These are phyloP conservation scores for Pseudogymnoascus sp. DNA, from an alignment of 2,329 filamentous ascomycete genomes.

Conservation along the genomic window DNA sequence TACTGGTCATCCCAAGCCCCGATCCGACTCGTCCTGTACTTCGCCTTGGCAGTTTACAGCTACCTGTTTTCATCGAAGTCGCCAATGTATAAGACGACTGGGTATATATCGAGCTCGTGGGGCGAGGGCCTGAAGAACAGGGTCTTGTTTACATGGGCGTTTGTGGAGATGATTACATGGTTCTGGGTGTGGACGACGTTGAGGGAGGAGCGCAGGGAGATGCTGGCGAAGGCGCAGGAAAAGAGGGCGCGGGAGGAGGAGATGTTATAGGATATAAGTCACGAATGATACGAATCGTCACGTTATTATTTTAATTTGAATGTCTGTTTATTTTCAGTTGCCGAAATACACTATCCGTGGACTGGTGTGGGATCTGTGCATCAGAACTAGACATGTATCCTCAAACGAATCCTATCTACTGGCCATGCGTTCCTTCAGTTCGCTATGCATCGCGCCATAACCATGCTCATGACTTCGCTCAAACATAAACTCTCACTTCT, in stretches of 20 bases:
- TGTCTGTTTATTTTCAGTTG: neutral
- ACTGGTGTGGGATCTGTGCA: neutral
- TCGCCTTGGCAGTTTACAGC: slow-evolving; percentile 54
- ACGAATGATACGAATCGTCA: neutral
- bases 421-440: neutral
- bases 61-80: slow-evolving; percentile 51
- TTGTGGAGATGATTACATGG: slow-evolving; percentile 77
- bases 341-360: neutral
- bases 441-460: slow-evolving; percentile 10
- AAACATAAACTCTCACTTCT: slow-evolving; percentile 10
- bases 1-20: slow-evolving; percentile 62
- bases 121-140: slow-evolving; percentile 72
- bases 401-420: neutral
- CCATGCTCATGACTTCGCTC: slow-evolving; percentile 1
- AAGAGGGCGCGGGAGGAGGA: slow-evolving; percentile 32
- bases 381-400: neutral
- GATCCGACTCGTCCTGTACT: slow-evolving; percentile 57
- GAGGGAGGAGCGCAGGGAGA: slow-evolving; percentile 50
- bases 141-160: slow-evolving; percentile 75
- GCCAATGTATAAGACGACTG: slow-evolving; percentile 37
- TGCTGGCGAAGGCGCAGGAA: slow-evolving; percentile 26
- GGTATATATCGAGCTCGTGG: slow-evolving; percentile 37
- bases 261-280: slow-evolving; percentile 13
- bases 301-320: neutral
- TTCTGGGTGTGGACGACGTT: slow-evolving; percentile 75